These are phyloP conservation scores for Fibroporia radiculosa DNA, from an alignment of 768 basidiomycete species.

Conservation along the genomic window DNA sequence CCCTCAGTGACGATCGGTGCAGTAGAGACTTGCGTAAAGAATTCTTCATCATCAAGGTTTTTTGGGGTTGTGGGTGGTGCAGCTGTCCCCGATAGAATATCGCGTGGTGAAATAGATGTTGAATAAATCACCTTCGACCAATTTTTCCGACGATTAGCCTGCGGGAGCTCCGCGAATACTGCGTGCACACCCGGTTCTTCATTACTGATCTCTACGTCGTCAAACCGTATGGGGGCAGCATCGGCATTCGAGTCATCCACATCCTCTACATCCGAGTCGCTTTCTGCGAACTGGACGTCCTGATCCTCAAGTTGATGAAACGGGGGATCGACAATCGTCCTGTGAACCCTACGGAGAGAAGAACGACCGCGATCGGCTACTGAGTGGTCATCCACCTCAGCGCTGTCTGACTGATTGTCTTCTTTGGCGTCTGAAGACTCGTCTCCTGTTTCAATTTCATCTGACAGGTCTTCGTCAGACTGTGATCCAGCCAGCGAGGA, in stretches of 20 bases:
- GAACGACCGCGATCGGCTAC: constrained; percentile 41
- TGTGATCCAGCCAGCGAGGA: constrained; percentile 15
- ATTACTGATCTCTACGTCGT: constrained; percentile 38
- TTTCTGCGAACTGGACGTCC: constrained; percentile 64
- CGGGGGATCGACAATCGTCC: constrained; percentile 31
- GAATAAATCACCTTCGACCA: constrained; percentile 86
- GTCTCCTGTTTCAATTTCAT: constrained; percentile 18
- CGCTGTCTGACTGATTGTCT: constrained; percentile 12
- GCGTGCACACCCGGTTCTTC: constrained; percentile 42
- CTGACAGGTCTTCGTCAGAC: constrained; percentile 8
- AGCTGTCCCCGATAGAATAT: constrained; percentile 37
- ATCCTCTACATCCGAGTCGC: constrained; percentile 64
- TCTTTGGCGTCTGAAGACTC: constrained; percentile 23
- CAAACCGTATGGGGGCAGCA: constrained; percentile 29
- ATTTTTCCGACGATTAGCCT: constrained; percentile 44
- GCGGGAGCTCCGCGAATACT: constrained; percentile 32
- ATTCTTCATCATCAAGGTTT: constrained; percentile 44
- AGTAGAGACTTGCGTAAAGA: constrained; percentile 63
- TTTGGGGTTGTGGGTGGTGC: background rate
- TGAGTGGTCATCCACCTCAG: constrained; percentile 11
- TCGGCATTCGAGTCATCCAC: constrained; percentile 14
- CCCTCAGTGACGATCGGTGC: constrained; percentile 27
- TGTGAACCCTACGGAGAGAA: constrained; percentile 32
- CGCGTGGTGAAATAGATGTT: constrained; percentile 55
- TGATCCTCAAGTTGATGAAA: constrained; percentile 29